Base-by-base conservation (phyloP, 2,329 filamentous ascomycete genomes). In the Diaporthe aspalathi region DNA sequence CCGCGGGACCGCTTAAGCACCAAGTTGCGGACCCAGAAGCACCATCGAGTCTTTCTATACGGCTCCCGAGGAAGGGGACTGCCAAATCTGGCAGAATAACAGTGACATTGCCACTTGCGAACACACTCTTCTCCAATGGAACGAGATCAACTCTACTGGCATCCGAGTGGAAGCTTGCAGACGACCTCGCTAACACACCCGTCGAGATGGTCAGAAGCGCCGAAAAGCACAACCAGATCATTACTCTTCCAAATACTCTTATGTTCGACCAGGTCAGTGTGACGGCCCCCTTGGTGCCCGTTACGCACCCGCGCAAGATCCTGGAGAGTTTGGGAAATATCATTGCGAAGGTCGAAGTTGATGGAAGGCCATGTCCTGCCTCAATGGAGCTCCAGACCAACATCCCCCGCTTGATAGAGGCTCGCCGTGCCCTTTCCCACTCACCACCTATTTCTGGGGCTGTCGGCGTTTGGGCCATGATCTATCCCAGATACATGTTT, bases 321-420 rank as follows among this genome's bases (percentile, higher is more conserved):
- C 82, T 86, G 1, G 87, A 88, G 47, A 90, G 90, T 45, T 89
- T 95, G 76, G 94, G 94, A 4, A 97, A 97, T 80, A 95, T 97
- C 69, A 84, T 96, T 27, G 89, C 91, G 40, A 87, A 88, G 52
- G 78, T 95, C 12, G 83, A 88, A 20, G 81, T 87, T 22, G 77
- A 84, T 27, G 84, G 83, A 5, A 78, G 81, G 40, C 76, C 80
- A 1, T 82, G 86, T 0, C 90, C 92, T 16, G 93, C 93, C 3
- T 94, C 92, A 1, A 85, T 87, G 35, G 93, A 95, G 78, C 84
- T 95, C 1, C 93, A 96, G 78, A 79, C 78, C 22, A 84, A 87
- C 5, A 90, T 95, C 2, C 87, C 89, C 6, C 80, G 81, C 8
- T 87, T 92, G 38, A 88, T 92, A 72, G 82, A 85, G 32, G 77